phyloP scores from a whole-genome alignment of 2,329 filamentous ascomycete species.

The Orbilia brochopaga region DNA sequence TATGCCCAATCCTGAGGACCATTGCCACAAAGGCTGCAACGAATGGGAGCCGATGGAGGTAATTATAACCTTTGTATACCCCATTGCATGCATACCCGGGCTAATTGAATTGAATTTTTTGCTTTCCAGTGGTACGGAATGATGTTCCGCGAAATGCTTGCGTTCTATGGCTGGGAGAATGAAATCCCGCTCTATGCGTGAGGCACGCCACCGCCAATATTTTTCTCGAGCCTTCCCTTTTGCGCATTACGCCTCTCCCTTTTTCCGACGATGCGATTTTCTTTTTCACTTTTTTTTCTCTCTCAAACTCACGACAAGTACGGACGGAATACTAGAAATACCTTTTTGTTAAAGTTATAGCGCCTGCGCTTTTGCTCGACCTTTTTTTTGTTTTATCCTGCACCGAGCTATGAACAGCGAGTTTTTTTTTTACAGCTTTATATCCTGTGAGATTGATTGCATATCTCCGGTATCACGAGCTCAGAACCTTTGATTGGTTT shows the following conservation, averaged over 20 bases:
- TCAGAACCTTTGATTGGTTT: conserved; percentile 2
- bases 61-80: conserved; percentile 5
- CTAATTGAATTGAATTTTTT: conserved; percentile 10
- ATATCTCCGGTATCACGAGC: conserved; percentile 7
- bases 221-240: neutral
- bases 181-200: conserved; percentile 54
- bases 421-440: conserved; percentile 15
- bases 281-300: too few relatives aligned
- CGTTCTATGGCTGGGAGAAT: conserved; percentile 54
- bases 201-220: conserved; percentile 2
- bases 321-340: neutral
- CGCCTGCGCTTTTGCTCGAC: neutral
- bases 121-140: conserved; percentile 61
- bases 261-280: neutral
- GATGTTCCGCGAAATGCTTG: conserved; percentile 57
- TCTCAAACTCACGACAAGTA: conserved; percentile 12
- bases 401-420: conserved; percentile 26
- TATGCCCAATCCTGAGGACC: conserved; percentile 50
- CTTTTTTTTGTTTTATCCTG: too few relatives aligned
- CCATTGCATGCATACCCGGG: neutral
- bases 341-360: neutral
- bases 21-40: conserved; percentile 54
- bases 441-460: neutral
- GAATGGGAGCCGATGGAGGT: conserved; percentile 55
- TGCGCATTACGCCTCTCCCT: neutral